phyloP scores from a whole-genome alignment of 805 yeast species.

The Wickerhamomyces sydowiorum region DNA sequence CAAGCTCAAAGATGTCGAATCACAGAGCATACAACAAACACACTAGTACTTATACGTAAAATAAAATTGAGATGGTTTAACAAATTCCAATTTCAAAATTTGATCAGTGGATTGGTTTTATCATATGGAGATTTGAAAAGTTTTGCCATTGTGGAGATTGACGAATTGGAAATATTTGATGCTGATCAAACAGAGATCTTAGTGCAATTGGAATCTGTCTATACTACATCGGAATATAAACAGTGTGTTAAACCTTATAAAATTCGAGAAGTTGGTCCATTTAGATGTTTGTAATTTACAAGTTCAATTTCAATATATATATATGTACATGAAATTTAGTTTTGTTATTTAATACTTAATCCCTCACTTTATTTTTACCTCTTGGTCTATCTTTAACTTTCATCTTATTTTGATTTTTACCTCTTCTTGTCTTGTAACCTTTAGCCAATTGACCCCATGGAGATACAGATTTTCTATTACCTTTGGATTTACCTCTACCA shows the following conservation, averaged over 20 bases:
- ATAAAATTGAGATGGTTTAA: constrained; percentile 6
- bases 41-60: constrained; percentile 1
- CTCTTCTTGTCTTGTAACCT: constrained; percentile 92
- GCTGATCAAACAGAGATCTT: constrained; percentile 4
- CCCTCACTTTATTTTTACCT: constrained; percentile 38
- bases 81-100: background rate
- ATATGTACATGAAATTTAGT: background rate
- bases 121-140: background rate
- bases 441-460: constrained; percentile 95
- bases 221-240: constrained; percentile 3
- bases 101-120: background rate
- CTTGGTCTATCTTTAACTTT: constrained; percentile 91
- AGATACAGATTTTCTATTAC: constrained; percentile 88
- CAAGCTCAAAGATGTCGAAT: constrained; percentile 8
- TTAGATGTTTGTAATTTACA: background rate
- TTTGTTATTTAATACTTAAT: background rate
- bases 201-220: constrained; percentile 5
- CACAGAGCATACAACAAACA: constrained; percentile 7
- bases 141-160: constrained; percentile 6
- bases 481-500: constrained; percentile 99
- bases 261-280: background rate
- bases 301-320: background rate
- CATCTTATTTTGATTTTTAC: constrained; percentile 76
- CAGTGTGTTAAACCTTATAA: constrained; percentile 3
- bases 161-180: constrained; percentile 7